Evolutionary conservation across 1,284 basidiomycete genomes (phyloP).

Genomic region (Mycena citricolor): DNA sequence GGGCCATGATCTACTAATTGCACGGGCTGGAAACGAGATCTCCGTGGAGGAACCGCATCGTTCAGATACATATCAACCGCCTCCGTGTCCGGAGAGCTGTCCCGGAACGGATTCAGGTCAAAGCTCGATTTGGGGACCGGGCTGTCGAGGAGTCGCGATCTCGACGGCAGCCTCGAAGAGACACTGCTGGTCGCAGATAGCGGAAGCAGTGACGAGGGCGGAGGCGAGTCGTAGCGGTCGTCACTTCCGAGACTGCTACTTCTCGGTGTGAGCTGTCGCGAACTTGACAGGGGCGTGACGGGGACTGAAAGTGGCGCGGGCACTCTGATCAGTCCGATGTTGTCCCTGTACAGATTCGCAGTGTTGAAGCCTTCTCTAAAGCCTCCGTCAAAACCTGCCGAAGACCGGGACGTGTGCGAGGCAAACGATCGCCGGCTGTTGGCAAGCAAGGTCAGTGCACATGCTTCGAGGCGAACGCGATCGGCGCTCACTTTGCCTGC

Average conservation of each 20-base stretch:
- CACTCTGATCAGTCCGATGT: neutral
- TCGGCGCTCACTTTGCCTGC: conserved; percentile 53
- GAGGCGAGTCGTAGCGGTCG: conserved; percentile 6
- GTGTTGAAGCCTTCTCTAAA: conserved; percentile 43
- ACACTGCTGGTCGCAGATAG: too few species aligned
- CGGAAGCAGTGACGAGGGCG: conserved; percentile 7
- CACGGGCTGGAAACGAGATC: neutral
- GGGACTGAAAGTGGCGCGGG: conserved; percentile 7
- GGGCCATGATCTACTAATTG: neutral
- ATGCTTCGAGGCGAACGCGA: conserved; percentile 68
- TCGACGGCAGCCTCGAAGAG: too few species aligned
- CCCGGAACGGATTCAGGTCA: neutral
- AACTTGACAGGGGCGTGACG: neutral
- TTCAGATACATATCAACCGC: neutral
- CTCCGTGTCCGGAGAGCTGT: neutral
- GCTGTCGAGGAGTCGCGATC: conserved; percentile 1
- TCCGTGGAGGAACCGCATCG: neutral
- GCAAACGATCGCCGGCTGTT: conserved; percentile 72
- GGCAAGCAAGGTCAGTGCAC: conserved; percentile 36
- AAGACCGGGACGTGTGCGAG: conserved; percentile 62
- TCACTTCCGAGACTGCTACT: too few species aligned
- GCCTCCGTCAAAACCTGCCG: conserved; percentile 37
- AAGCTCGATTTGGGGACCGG: conserved; percentile 5
- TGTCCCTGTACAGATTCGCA: conserved; percentile 1
- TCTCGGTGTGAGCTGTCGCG: neutral